These are phyloP conservation scores for Stromatinia cepivora DNA, from an alignment of 2,329 filamentous ascomycete genomes.

Conservation along the genomic window DNA sequence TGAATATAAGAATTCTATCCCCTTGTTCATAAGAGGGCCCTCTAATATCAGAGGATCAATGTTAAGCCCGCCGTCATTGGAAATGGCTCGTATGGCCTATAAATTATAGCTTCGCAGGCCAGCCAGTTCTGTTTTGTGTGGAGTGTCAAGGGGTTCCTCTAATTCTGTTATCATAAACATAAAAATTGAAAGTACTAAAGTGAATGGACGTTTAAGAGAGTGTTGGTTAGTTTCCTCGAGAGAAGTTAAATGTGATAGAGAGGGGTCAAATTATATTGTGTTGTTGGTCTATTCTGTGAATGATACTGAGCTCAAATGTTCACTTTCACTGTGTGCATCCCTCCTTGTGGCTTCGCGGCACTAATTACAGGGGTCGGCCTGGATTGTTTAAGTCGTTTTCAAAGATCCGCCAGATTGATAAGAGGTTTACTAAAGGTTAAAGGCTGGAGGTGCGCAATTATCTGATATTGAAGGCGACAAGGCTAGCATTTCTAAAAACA, in stretches of 20 bases:
- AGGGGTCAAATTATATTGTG: conserved; percentile 22
- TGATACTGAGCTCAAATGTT: conserved; percentile 4
- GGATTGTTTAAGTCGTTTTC: background rate
- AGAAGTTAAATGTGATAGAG: conserved; percentile 9
- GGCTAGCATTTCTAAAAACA: conserved; percentile 14
- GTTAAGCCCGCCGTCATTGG: conserved; percentile 23
- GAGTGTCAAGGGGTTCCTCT: conserved; percentile 4
- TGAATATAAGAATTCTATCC: background rate
- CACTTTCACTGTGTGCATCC: conserved; percentile 7
- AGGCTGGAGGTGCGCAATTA: background rate
- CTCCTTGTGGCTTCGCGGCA: conserved; percentile 21
- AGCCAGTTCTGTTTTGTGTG: conserved; percentile 13
- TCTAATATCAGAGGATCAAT: conserved; percentile 22
- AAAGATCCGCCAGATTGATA: background rate
- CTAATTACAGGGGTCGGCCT: conserved; percentile 11
- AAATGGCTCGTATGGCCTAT: conserved; percentile 20
- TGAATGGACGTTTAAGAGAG: conserved; percentile 21
- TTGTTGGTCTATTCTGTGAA: conserved; percentile 19
- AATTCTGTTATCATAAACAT: conserved; percentile 9
- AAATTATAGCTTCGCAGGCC: conserved; percentile 18
- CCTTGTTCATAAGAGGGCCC: conserved; percentile 17
- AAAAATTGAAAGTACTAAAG: conserved; percentile 6
- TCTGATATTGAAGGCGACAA: conserved; percentile 10
- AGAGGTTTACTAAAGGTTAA: no score
- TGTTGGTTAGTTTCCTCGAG: background rate